Evolutionary conservation across 2,329 filamentous ascomycete genomes (phyloP).

Genomic region (Truncatella angustata): DNA sequence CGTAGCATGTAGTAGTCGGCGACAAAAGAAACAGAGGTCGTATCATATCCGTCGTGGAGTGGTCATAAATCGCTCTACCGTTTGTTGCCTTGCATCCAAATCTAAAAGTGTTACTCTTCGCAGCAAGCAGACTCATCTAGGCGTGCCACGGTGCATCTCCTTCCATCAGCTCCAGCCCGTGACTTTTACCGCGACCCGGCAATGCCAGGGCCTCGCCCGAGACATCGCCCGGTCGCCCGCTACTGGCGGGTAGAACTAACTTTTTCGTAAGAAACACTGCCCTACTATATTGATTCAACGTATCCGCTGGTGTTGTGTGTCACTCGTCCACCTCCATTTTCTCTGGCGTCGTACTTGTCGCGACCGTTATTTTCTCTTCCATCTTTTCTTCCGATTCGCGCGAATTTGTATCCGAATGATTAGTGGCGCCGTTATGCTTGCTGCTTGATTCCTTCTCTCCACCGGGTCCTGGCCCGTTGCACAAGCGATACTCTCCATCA

Average conservation of each 20-base stretch:
- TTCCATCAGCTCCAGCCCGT: background rate
- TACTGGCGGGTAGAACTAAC: too few relatives aligned
- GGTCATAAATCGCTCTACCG: slow-evolving; percentile 4
- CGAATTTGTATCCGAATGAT: slow-evolving; percentile 27
- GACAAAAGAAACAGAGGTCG: slow-evolving; percentile 13
- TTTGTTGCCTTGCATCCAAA: background rate
- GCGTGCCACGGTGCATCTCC: background rate
- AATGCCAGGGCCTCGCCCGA: background rate
- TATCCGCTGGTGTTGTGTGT: slow-evolving; percentile 6
- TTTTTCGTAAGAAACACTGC: too few relatives aligned
- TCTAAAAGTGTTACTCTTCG: background rate
- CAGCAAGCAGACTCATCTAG: background rate
- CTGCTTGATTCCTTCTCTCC: slow-evolving; percentile 23
- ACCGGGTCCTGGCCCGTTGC: slow-evolving; percentile 36
- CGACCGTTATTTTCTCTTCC: slow-evolving; percentile 32
- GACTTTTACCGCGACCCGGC: background rate
- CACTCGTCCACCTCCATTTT: slow-evolving; percentile 34
- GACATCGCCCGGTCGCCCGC: background rate
- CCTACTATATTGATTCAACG: too few relatives aligned
- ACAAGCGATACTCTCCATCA: slow-evolving; percentile 57
- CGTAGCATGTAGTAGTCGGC: slow-evolving; percentile 1
- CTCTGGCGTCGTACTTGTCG: slow-evolving; percentile 31
- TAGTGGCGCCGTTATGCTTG: slow-evolving; percentile 21
- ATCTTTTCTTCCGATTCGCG: slow-evolving; percentile 29
- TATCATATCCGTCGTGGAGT: slow-evolving; percentile 10